These are phyloP conservation scores for Dicorynia guianensis DNA, from an alignment of 306 rosid species.

Conservation along the genomic window DNA sequence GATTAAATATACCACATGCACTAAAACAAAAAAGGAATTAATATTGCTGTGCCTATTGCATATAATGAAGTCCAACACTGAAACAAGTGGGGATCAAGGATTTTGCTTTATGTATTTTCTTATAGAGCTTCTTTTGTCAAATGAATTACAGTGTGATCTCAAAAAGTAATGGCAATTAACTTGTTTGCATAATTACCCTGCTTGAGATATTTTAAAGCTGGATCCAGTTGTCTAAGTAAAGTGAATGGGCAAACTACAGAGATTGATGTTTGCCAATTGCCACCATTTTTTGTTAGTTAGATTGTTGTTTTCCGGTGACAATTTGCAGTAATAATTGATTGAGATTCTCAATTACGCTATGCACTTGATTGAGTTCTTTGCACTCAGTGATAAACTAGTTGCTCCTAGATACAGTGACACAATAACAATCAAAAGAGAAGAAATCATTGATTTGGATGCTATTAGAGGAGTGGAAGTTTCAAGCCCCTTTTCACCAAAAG, in stretches of 20 bases:
- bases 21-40: slow-evolving; percentile 19
- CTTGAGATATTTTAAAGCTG: slow-evolving; percentile 12
- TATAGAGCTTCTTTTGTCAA: too few species aligned
- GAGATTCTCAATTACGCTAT: too few species aligned
- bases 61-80: slow-evolving; percentile 42
- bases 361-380: too few species aligned
- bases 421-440: too few species aligned
- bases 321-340: background rate
- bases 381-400: too few species aligned
- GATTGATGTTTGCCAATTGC: background rate
- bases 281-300: background rate
- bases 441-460: background rate
- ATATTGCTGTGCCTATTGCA: slow-evolving; percentile 33
- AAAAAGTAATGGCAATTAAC: too few species aligned
- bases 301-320: background rate
- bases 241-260: background rate
- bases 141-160: too few species aligned
- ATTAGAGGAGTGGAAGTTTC: background rate
- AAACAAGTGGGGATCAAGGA: background rate
- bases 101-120: slow-evolving; percentile 4
- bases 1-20: slow-evolving; percentile 32
- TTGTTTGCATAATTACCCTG: slow-evolving; percentile 3
- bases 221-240: background rate
- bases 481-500: background rate
- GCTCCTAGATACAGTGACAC: too few species aligned